These are phyloP conservation scores for Diaporthe citrichinensis DNA, from an alignment of 2,329 filamentous ascomycete genomes.

Conservation along the genomic window DNA sequence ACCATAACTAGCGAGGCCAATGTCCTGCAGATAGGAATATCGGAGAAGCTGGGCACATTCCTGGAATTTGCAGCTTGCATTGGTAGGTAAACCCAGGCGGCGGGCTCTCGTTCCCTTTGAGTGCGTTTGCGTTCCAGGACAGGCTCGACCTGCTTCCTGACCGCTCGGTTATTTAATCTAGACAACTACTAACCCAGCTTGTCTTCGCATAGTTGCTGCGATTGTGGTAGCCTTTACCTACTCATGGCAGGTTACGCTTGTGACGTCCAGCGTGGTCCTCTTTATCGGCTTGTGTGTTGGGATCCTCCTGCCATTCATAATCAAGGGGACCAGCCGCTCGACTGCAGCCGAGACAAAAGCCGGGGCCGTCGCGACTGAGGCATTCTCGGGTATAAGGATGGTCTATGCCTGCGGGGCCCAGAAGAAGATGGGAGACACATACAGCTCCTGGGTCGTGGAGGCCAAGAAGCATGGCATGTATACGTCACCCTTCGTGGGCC, in stretches of 20 bases:
- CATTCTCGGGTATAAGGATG: constrained; percentile 72
- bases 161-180: neutral
- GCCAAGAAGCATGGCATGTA: constrained; percentile 64
- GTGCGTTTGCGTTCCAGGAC: neutral
- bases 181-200: neutral
- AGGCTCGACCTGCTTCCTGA: neutral
- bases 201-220: constrained; percentile 54
- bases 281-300: constrained; percentile 67
- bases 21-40: constrained; percentile 74
- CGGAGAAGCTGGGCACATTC: constrained; percentile 72
- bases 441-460: constrained; percentile 68
- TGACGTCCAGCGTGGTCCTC: constrained; percentile 69
- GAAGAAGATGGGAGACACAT: constrained; percentile 65
- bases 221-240: constrained; percentile 69
- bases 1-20: constrained; percentile 77
- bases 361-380: constrained; percentile 72
- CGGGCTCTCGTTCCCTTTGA: neutral
- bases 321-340: constrained; percentile 64
- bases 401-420: constrained; percentile 75
- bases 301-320: constrained; percentile 67
- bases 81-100: constrained; percentile 27
- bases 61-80: constrained; percentile 69
- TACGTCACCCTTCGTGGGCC: constrained; percentile 64
- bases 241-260: constrained; percentile 72
- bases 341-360: constrained; percentile 69